phyloP scores from a whole-genome alignment of 768 basidiomycete species.

The Calocybe gangraenosa region DNA sequence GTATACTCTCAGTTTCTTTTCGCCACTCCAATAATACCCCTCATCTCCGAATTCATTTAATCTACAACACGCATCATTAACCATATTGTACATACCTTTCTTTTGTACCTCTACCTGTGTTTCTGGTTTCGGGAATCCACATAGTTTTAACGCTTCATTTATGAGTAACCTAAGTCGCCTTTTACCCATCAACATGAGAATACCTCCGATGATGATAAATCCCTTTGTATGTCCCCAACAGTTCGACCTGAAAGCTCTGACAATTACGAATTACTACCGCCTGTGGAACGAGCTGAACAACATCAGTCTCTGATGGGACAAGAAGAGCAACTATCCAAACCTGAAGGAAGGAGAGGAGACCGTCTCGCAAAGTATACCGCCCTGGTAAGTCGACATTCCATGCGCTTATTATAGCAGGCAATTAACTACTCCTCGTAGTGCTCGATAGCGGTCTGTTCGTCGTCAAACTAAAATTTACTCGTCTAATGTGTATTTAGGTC shows the following conservation, averaged over 20 bases:
- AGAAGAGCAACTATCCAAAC: slow-evolving; percentile 28
- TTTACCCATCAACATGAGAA: no score
- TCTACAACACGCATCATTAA: no score
- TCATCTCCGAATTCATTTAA: no score
- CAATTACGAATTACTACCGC: slow-evolving; percentile 25
- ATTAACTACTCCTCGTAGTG: not conserved
- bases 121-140: no score
- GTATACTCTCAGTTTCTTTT: no score
- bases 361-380: slow-evolving; percentile 27
- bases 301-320: slow-evolving; percentile 16
- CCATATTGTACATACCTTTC: no score
- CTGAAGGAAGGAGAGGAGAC: slow-evolving; percentile 39
- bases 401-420: not conserved
- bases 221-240: slow-evolving; percentile 11
- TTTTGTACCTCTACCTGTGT: no score
- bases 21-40: no score
- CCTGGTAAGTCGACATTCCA: slow-evolving; percentile 27
- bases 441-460: slow-evolving; percentile 6
- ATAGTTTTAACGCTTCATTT: no score
- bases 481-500: slow-evolving; percentile 3
- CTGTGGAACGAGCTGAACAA: slow-evolving; percentile 13
- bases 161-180: no score
- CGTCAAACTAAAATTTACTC: not conserved
- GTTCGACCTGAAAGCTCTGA: slow-evolving; percentile 7
- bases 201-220: no score